phyloP scores from a whole-genome alignment of 75 land plant genomes.

The Gnetum montanum region DNA sequence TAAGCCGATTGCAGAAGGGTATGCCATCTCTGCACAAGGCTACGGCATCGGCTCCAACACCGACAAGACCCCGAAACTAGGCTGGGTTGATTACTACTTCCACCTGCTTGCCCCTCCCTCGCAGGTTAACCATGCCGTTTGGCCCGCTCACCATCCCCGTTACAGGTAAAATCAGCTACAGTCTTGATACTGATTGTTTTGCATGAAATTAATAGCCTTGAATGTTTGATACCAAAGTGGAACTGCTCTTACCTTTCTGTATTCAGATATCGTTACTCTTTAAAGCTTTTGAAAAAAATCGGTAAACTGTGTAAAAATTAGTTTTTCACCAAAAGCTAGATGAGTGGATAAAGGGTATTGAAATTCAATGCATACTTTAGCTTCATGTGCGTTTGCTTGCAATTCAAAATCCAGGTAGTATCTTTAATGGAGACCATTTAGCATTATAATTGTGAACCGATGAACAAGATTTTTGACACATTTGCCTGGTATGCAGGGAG shows the following conservation, averaged over 20 bases:
- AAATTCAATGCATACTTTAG: neutral
- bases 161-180: neutral
- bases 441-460: neutral
- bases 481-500: neutral
- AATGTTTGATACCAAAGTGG: no score
- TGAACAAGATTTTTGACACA: constrained; percentile 4
- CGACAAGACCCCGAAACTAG: constrained; percentile 41
- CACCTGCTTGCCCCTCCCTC: constrained; percentile 52
- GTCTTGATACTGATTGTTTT: no score
- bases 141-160: constrained; percentile 37
- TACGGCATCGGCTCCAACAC: constrained; percentile 37
- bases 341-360: neutral
- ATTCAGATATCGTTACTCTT: no score
- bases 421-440: no score
- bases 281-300: no score
- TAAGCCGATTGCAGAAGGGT: no score
- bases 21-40: constrained; percentile 20
- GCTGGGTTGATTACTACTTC: constrained; percentile 51
- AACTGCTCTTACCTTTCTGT: no score
- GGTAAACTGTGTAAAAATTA: neutral
- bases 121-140: constrained; percentile 7
- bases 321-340: no score
- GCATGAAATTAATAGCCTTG: no score
- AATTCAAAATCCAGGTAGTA: neutral
- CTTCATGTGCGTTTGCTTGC: neutral